Evolutionary conservation across 768 basidiomycete genomes (phyloP).

Genomic region (Psilocybe subaeruginosa): DNA sequence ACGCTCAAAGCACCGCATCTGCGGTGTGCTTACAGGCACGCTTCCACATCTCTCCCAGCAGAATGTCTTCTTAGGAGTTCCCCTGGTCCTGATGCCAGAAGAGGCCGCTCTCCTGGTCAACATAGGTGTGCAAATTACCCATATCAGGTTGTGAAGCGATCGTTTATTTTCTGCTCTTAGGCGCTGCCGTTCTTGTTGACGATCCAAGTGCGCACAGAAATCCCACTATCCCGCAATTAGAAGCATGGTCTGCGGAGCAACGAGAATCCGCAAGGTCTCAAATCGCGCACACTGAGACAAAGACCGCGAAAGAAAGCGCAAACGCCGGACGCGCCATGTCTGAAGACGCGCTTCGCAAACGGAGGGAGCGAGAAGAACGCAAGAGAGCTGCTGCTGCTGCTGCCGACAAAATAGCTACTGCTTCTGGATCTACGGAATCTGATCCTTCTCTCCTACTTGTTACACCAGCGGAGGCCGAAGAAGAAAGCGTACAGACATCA

Average conservation of each 20-base stretch:
- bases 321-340: constrained; percentile 46
- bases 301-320: constrained; percentile 48
- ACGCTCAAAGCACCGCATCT: constrained; percentile 80
- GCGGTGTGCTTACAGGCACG: constrained; percentile 87
- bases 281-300: constrained; percentile 48
- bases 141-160: not conserved
- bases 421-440: not conserved
- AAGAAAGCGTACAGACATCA: constrained; percentile 13
- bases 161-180: constrained; percentile 41
- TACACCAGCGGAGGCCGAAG: not conserved
- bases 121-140: constrained; percentile 55
- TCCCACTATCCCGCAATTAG: constrained; percentile 50
- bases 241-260: constrained; percentile 55
- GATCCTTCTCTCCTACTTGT: not conserved
- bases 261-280: constrained; percentile 50
- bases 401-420: constrained; percentile 18
- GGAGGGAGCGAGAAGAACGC: constrained; percentile 66
- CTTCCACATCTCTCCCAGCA: constrained; percentile 95
- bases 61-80: constrained; percentile 95
- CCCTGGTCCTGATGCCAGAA: constrained; percentile 86
- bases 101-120: constrained; percentile 88
- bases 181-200: constrained; percentile 76
- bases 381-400: constrained; percentile 28
- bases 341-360: constrained; percentile 69
- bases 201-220: constrained; percentile 60